Evolutionary conservation across 768 basidiomycete genomes (phyloP).

Genomic region (Collybia nuda): DNA sequence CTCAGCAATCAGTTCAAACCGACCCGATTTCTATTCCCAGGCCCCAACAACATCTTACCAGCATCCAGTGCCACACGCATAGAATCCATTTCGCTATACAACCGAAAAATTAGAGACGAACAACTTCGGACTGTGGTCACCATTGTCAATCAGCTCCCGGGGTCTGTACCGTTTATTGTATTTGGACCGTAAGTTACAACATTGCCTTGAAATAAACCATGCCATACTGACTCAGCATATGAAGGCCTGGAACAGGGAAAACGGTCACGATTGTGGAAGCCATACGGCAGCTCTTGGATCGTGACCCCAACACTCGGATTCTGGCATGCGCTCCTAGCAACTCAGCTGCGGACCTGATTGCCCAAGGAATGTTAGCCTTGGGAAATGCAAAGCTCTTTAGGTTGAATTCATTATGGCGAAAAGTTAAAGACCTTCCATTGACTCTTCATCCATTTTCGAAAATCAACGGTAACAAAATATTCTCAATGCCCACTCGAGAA

Average conservation of each 20-base stretch:
- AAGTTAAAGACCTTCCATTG: slow-evolving; percentile 42
- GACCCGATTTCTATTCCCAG: slow-evolving; percentile 52
- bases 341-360: slow-evolving; percentile 62
- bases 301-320: slow-evolving; percentile 38
- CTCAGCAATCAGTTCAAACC: slow-evolving; percentile 43
- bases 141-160: slow-evolving; percentile 40
- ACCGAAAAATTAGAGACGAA: slow-evolving; percentile 38
- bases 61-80: slow-evolving; percentile 9
- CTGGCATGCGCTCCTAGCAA: slow-evolving; percentile 67
- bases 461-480: slow-evolving; percentile 30
- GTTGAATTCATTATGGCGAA: slow-evolving; percentile 52
- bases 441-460: slow-evolving; percentile 36
- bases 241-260: slow-evolving; percentile 67
- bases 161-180: slow-evolving; percentile 55
- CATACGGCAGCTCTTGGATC: slow-evolving; percentile 49
- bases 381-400: slow-evolving; percentile 45
- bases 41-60: slow-evolving; percentile 21
- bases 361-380: slow-evolving; percentile 37
- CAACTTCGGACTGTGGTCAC: slow-evolving; percentile 50
- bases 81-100: slow-evolving; percentile 33
- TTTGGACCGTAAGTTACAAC: slow-evolving; percentile 56
- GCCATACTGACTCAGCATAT: not conserved
- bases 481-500: slow-evolving; percentile 37
- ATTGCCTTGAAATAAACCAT: not conserved
- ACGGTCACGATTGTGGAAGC: slow-evolving; percentile 64